Conservation (phyloP, 768 basidiomycete species). For the Amanita phalloides region DNA sequence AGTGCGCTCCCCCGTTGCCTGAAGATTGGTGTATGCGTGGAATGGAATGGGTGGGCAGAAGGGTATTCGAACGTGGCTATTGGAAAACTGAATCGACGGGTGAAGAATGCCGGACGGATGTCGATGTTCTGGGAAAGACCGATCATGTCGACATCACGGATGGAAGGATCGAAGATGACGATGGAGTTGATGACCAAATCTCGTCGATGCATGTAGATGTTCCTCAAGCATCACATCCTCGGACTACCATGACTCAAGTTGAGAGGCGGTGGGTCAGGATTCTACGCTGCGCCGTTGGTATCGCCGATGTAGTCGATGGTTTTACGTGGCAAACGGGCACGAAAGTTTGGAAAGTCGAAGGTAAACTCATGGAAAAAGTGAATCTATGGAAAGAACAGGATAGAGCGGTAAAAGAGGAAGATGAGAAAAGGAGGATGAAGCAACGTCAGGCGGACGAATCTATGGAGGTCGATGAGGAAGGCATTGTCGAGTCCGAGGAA, state of each 20-base stretch:
- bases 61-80: constrained; percentile 87
- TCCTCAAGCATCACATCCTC: constrained; percentile 8
- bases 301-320: constrained; percentile 66
- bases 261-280: constrained; percentile 67
- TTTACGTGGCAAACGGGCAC: constrained; percentile 56
- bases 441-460: constrained; percentile 54
- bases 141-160: constrained; percentile 53
- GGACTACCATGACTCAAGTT: constrained; percentile 23
- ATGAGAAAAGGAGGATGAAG: constrained; percentile 53
- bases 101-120: constrained; percentile 56
- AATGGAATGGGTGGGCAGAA: constrained; percentile 91
- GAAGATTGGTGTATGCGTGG: constrained; percentile 97
- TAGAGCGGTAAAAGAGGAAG: constrained; percentile 51
- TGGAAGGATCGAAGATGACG: constrained; percentile 76
- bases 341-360: constrained; percentile 53
- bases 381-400: constrained; percentile 63
- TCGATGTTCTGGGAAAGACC: constrained; percentile 64
- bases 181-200: constrained; percentile 30
- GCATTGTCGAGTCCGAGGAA: constrained; percentile 33
- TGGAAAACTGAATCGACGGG: constrained; percentile 56
- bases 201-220: constrained; percentile 12
- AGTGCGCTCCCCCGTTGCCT: constrained; percentile 60
- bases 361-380: constrained; percentile 58
- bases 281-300: constrained; percentile 53
- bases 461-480: constrained; percentile 61